Conservation (phyloP, 75 land plant species). For the Azolla pinnata region DNA sequence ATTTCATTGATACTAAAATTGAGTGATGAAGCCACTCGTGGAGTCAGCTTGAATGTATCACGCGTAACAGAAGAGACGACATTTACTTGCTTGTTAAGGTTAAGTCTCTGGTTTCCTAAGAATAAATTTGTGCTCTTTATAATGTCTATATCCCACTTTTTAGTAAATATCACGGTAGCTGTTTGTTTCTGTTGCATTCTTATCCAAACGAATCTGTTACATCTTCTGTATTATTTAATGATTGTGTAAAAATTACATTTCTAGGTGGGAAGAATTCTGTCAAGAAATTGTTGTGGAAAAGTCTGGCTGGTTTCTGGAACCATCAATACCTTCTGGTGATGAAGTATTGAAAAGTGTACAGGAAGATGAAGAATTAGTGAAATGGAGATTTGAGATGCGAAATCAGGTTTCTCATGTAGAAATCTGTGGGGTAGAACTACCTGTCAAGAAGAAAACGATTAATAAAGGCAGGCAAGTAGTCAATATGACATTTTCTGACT, state of each 20-base stretch:
- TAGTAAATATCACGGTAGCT: too few relatives aligned
- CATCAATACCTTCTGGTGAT: conserved; percentile 2
- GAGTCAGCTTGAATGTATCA: conserved; percentile 30
- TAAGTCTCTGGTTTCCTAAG: too few relatives aligned
- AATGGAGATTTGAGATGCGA: conserved; percentile 9
- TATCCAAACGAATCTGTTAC: too few relatives aligned
- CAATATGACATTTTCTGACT: neutral
- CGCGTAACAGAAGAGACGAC: conserved; percentile 33
- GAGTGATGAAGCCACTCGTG: conserved; percentile 39
- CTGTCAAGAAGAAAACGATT: conserved; percentile 14
- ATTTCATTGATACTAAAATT: conserved; percentile 40
- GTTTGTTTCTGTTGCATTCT: too few relatives aligned
- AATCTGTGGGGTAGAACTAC: conserved; percentile 39
- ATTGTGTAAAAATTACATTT: too few relatives aligned
- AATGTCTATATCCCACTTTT: neutral
- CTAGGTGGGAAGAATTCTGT: conserved; percentile 73
- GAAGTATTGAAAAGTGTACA: neutral
- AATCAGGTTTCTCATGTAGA: conserved; percentile 16
- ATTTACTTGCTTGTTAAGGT: conserved; percentile 56
- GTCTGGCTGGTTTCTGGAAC: conserved; percentile 59
- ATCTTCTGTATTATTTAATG: too few relatives aligned
- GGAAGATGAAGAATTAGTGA: conserved; percentile 7
- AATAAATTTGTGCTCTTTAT: conserved; percentile 1
- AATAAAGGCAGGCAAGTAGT: neutral
- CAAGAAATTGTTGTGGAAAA: conserved; percentile 73